Base-by-base conservation (phyloP, 805 yeast species). In the Spencermartinsiella europaea region DNA sequence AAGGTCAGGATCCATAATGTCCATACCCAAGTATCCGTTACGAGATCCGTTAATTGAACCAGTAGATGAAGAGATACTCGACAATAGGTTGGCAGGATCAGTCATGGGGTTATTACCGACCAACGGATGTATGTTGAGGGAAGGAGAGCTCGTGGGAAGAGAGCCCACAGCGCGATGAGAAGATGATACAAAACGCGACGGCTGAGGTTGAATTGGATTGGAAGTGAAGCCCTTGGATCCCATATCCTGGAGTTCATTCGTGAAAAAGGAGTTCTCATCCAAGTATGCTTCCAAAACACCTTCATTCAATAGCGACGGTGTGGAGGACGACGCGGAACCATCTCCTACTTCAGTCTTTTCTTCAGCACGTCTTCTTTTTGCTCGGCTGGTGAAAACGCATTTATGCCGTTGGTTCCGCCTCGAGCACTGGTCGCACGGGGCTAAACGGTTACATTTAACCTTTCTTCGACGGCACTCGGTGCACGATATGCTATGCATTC, bases 391-490 rank as follows among this genome's bases (percentile, higher is more conserved):
- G 22, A 15, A 37, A 16, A 20, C 8, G 20, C 40, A 37, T 19
- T 19, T 37, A 17, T 37, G 40, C 7, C 21, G n/a, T 37, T 37
- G 21, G 8, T 37, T 37, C 8, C 40, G 40, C n/a, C 40, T 5
- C n/a, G 20, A 15, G 40, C 40, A 37, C 21, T 37, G 15, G 20
- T 37, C 20, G 28, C 45, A 42, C 8, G 45, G 45, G 22, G 21
- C 37, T 5, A 21, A 17, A 10, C 45, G 31, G 40, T 42, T 34
- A 37, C 45, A 42, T 25, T 42, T 42, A 7, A 42, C 45, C 25
- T 42, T 42, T 3, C 45, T 39, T 21, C 45, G 45, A 3, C 45
- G 45, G 33, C 45, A 42, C 28, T 42, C 45, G 20, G 37, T 36
- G 20, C 45, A 42, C 14, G 45, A 42, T 3, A 42, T 25, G 31